A percentile compares a stretch with the other conserved stretches of the same genome.
phyloP scores from a whole-genome alignment of 1,284 basidiomycete genomes.

The Grifola frondosa region DNA sequence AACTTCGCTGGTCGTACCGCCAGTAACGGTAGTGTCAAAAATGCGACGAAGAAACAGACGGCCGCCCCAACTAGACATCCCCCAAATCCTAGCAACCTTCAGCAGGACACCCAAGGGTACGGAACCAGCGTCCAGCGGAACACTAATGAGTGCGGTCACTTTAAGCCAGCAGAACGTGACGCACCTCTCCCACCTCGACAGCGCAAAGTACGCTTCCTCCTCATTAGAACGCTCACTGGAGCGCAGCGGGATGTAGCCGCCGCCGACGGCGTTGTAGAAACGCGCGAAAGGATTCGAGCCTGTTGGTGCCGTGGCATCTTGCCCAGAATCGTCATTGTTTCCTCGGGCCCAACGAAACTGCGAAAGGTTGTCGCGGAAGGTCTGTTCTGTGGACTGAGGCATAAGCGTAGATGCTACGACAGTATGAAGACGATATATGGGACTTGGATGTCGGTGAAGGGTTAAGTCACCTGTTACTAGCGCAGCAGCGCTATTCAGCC shows the following conservation, averaged over 20 bases:
- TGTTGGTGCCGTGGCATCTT: constrained; percentile 33
- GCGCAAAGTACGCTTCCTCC: constrained; percentile 94
- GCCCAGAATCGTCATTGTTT: constrained; percentile 66
- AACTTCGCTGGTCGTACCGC: constrained; percentile 86
- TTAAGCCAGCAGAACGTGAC: constrained; percentile 7
- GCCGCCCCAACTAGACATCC: constrained; percentile 87
- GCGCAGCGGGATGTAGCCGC: constrained; percentile 87
- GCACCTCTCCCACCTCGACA: constrained; percentile 88
- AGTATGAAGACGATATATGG: too few species aligned
- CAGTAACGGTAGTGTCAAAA: constrained; percentile 86
- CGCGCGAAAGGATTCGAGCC: constrained; percentile 63
- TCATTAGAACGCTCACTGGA: constrained; percentile 86
- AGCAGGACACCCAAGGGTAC: too few species aligned
- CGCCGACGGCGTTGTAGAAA: constrained; percentile 74
- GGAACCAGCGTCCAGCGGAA: too few species aligned
- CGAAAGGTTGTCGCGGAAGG: constrained; percentile 66
- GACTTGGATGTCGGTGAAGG: too few species aligned
- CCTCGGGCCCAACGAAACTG: constrained; percentile 87
- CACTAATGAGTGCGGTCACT: too few species aligned
- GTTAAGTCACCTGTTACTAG: too few species aligned
- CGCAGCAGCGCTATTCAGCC: too few species aligned
- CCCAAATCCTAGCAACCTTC: constrained; percentile 89
- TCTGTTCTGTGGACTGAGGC: constrained; percentile 53
- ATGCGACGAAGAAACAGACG: constrained; percentile 95
- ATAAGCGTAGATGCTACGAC: constrained; percentile 7